Evolutionary conservation across 805 yeast species (phyloP), one percentile per base, ranked within the genome.

Genomic region (Saccharomyces paradoxus): DNA sequence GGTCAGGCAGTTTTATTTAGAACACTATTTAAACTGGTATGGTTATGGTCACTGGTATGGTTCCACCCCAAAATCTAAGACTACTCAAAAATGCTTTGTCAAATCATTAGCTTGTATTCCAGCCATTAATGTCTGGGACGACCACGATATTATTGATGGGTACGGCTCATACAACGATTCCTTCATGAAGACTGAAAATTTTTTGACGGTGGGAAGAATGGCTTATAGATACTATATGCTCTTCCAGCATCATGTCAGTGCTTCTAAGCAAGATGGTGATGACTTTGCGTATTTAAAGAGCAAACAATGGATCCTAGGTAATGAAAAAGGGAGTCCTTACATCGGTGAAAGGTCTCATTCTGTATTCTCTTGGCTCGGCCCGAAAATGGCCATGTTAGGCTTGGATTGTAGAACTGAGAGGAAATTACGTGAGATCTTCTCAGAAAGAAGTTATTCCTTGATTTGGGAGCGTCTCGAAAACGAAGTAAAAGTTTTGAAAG

Each of bases 71-170:
- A 70, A 71, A 5, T 89, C 95, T 7, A 75, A 75, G 49, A 85
- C 95, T 0, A 67, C 81, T 41, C 96, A 90, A 68, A 57, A 77
- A 1, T 73, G 83, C 51, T 84, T 82, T 62, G 94, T 96, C 0
- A 66, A 80, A 41, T 88, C 97, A 2, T 72, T 87, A 75, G 83
- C 95, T 0, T 81, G 82, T 49, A 91, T 92, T 58, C 98, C 99
- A 5, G 79, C 86, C 37, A 77, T 92, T 53, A 92, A 91, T 69
- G 81, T 92, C 31, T 91, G 75, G 71, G 99, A 92, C 69, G 99
- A 92, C 69, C 99, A 92, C 71, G 98, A 94, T 69, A 88, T 92
- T 52, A 91, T 94, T 60, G 99, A 92, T 67, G 99, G 98, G 2
- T 92, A 82, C 71, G 99, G 98, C 2, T 87, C 96, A 0, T 92